Base-by-base conservation (phyloP, 1,139 yeast species). In the Kodamaea anthophila region DNA sequence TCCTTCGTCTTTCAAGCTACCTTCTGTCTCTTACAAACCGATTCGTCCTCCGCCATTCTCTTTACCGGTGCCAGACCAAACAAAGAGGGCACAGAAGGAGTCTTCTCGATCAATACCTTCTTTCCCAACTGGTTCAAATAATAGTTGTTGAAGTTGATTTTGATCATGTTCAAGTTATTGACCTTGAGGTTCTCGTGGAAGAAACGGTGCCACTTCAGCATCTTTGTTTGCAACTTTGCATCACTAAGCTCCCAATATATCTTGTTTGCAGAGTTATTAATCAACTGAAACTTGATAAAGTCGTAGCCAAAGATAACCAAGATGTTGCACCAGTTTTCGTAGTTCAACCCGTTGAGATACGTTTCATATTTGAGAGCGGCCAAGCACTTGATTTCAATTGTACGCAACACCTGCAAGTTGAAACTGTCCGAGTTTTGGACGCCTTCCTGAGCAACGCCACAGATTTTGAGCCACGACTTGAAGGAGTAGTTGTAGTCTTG, bases 401-500 rank as follows among this genome's bases (percentile, higher is more conserved):
- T 44, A 36, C 63, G 63, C 36, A 84, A 60, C 35, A 70, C 74
- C 24, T 53, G 42, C n/a, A 66, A 40, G 30, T 51, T 51, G 27
- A 54, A 43, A 12, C 37, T 36, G 13, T 39, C 35, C n/a, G 42
- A 36, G 10, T 39, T 43, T 9, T 36, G 19, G 13, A 31, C 31
- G 8, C 28, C 39, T 13, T 40, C 46, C 30, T 40, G 49, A 28
- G 66, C 43, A 41, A 77, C 60, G 1, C 93, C 91, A 30, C 85
- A 73, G 30, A 84, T 77, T 46, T 74, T 76, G 31, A 81, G 63
- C 94, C 94, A 84, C n/a, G 83, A 73, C 41, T 65, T 66, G 41
- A 80, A 68, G 13, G 82, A 65, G 52, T 74, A 82, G 47, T 79
- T 80, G 34, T 77, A 72, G 53, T 84, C 94, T 49, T 78, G 86